Evolutionary conservation across 1,284 basidiomycete genomes (phyloP).

Genomic region (Marasmius sp.): DNA sequence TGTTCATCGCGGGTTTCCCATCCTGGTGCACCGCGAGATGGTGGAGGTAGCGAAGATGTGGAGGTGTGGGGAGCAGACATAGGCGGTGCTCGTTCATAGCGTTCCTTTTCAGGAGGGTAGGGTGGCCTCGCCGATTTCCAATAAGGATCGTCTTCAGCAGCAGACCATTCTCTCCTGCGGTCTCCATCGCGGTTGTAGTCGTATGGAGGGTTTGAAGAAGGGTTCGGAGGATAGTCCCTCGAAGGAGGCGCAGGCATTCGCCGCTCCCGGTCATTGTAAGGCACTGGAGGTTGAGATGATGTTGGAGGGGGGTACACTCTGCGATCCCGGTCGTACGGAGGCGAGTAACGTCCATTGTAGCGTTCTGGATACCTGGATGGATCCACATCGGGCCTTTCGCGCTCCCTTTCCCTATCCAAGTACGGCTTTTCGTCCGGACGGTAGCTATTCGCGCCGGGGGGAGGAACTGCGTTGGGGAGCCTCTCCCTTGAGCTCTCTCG

Average conservation of each 20-base stretch:
- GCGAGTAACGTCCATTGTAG: constrained; percentile 32
- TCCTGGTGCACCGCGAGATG: constrained; percentile 17
- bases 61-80: constrained; percentile 7
- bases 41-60: constrained; percentile 4
- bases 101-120: constrained; percentile 30
- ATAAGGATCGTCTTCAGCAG: constrained; percentile 32
- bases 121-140: constrained; percentile 25
- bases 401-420: constrained; percentile 15
- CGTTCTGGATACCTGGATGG: constrained; percentile 16
- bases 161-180: constrained; percentile 32
- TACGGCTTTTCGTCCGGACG: constrained; percentile 34
- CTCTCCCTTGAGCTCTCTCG: constrained; percentile 34
- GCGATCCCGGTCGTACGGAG: constrained; percentile 28
- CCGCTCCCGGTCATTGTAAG: constrained; percentile 8
- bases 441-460: constrained; percentile 21
- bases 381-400: constrained; percentile 1
- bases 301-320: constrained; percentile 25
- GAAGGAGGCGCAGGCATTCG: constrained; percentile 18
- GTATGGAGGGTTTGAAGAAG: neutral
- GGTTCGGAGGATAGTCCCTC: constrained; percentile 10
- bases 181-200: constrained; percentile 18
- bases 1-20: constrained; percentile 38
- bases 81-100: constrained; percentile 30
- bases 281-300: constrained; percentile 19
- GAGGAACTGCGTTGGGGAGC: constrained; percentile 9